phyloP scores from a whole-genome alignment of 495 filamentous ascomycete species.

The Penicillium malachiteum region DNA sequence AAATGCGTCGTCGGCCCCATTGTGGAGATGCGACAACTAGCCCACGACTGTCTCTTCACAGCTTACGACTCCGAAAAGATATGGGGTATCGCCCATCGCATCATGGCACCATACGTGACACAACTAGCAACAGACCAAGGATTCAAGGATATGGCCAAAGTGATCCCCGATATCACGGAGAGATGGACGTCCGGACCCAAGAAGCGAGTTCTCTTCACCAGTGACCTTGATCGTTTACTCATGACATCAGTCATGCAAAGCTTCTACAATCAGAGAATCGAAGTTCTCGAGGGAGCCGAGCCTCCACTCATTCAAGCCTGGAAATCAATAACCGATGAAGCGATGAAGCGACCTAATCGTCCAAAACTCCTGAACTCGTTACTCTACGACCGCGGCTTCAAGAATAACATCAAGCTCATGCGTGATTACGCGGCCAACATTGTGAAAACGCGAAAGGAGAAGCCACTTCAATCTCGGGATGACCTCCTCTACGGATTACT shows the following conservation, averaged over 20 bases:
- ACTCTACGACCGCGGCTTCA: slow-evolving; percentile 46
- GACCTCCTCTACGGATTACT: slow-evolving; percentile 71
- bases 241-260: slow-evolving; percentile 67
- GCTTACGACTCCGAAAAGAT: slow-evolving; percentile 60
- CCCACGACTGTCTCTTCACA: slow-evolving; percentile 74
- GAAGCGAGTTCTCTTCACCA: slow-evolving; percentile 27
- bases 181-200: slow-evolving; percentile 23
- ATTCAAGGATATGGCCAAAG: slow-evolving; percentile 28
- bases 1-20: slow-evolving; percentile 62
- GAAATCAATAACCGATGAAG: slow-evolving; percentile 40
- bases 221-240: slow-evolving; percentile 68
- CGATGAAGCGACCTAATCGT: slow-evolving; percentile 41
- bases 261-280: slow-evolving; percentile 40
- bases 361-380: slow-evolving; percentile 38
- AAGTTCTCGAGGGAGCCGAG: slow-evolving; percentile 27
- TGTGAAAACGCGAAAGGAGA: slow-evolving; percentile 51
- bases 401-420: slow-evolving; percentile 54
- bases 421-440: slow-evolving; percentile 56
- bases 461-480: slow-evolving; percentile 47
- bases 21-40: slow-evolving; percentile 58
- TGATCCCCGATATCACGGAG: slow-evolving; percentile 25
- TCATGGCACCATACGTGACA: slow-evolving; percentile 25
- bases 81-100: slow-evolving; percentile 57
- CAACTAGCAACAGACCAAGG: slow-evolving; percentile 13
- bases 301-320: slow-evolving; percentile 32